phyloP scores from a whole-genome alignment of 192 early-diverging fungal species.

The Thamnidium elegans region DNA sequence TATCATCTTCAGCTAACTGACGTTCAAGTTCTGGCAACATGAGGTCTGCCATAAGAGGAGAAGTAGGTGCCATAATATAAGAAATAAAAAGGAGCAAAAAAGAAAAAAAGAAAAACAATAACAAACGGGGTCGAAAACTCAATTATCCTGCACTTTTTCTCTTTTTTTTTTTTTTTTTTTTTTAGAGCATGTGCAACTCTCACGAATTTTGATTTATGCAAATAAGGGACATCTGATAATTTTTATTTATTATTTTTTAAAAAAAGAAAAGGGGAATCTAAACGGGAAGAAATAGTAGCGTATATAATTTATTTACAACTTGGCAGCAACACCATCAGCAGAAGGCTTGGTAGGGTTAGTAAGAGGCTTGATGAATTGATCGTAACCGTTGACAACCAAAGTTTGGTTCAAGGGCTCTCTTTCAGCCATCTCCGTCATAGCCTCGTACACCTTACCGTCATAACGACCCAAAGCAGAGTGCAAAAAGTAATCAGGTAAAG shows the following conservation, averaged over 20 bases:
- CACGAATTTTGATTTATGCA: too few relatives aligned
- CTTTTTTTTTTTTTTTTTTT: too few relatives aligned
- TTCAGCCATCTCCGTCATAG: constrained; percentile 70
- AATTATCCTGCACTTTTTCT: too few relatives aligned
- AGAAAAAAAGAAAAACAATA: neutral
- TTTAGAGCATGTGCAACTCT: too few relatives aligned
- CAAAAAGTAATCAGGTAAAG: constrained; percentile 69
- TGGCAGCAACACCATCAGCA: neutral
- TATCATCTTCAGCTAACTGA: constrained; percentile 19
- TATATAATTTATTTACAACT: neutral
- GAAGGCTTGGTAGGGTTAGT: neutral
- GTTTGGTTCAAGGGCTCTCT: constrained; percentile 74
- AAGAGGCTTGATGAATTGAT: constrained; percentile 29
- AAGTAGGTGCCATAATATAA: constrained; percentile 6
- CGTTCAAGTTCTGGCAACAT: constrained; percentile 27
- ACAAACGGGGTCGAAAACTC: neutral
- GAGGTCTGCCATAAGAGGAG: constrained; percentile 19
- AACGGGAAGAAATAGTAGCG: neutral
- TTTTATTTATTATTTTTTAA: too few relatives aligned
- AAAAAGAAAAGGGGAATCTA: neutral
- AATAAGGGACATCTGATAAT: too few relatives aligned
- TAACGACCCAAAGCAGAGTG: constrained; percentile 74
- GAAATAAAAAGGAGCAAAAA: neutral
- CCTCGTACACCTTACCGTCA: constrained; percentile 80
- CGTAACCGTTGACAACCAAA: constrained; percentile 57